Evolutionary conservation across 441 rosid species (phyloP).

Genomic region (Melastoma candidum): DNA sequence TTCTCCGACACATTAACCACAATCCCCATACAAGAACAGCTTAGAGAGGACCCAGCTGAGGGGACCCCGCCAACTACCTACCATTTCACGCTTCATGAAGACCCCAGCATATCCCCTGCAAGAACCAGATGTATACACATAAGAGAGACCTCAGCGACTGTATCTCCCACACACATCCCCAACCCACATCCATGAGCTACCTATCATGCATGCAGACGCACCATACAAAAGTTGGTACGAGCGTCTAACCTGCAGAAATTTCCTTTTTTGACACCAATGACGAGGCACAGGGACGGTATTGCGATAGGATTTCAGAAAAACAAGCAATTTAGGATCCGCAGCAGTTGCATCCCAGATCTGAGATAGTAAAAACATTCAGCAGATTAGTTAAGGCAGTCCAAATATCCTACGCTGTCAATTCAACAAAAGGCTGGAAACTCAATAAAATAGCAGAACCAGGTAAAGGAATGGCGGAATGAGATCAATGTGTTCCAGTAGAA

Average conservation of each 20-base stretch:
- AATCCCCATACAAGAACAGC: conserved; percentile 3
- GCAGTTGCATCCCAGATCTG: conserved; percentile 99
- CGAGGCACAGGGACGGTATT: conserved; percentile 97
- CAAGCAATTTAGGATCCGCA: conserved; percentile 92
- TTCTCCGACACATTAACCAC: neutral
- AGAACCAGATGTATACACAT: conserved; percentile 97
- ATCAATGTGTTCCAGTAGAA: no score
- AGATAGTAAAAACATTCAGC: neutral
- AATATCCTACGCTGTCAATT: no score
- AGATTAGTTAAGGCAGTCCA: neutral
- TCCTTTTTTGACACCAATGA: conserved; percentile 98
- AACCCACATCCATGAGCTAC: conserved; percentile 34
- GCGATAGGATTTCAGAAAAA: conserved; percentile 82
- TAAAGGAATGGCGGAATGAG: no score
- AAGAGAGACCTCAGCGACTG: conserved; percentile 80
- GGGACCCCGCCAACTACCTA: conserved; percentile 73
- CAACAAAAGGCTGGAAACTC: no score
- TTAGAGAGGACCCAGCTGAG: conserved; percentile 31
- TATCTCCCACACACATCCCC: conserved; percentile 43
- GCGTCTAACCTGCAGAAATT: conserved; percentile 90
- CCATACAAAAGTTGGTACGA: conserved; percentile 10
- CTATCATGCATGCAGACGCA: conserved; percentile 34
- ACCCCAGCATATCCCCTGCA: conserved; percentile 96
- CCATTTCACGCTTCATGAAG: conserved; percentile 89
- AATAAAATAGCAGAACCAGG: no score